Conservation (phyloP, 257 asterid species). For the Nyctanthes arbortristis region DNA sequence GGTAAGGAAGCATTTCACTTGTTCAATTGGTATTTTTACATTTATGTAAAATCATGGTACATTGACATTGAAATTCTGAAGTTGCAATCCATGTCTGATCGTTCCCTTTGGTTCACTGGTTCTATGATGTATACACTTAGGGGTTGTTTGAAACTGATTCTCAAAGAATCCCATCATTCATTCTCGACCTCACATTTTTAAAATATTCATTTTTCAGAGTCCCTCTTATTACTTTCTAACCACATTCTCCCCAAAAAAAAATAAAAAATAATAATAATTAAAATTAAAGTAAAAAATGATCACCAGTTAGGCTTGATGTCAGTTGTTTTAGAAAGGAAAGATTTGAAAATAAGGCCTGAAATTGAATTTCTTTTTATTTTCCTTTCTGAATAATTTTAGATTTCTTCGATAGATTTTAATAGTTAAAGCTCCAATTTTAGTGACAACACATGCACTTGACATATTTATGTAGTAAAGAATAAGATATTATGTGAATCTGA, state of each 20-base stretch:
- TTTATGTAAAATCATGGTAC: neutral
- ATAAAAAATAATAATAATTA: no score
- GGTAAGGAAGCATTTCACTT: neutral
- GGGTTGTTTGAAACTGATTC: no score
- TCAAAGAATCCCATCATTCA: no score
- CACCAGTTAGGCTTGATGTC: no score
- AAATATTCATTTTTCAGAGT: no score
- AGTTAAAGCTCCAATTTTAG: conserved; percentile 6
- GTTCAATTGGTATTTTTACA: neutral
- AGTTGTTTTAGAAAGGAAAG: neutral
- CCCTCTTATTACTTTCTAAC: no score
- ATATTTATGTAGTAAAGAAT: no score
- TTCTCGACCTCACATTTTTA: no score
- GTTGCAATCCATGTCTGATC: neutral
- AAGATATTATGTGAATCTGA: no score
- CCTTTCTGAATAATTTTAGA: neutral
- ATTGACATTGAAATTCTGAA: neutral
- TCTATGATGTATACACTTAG: neutral
- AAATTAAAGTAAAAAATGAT: no score
- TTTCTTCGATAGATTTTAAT: neutral
- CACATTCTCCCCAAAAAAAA: no score
- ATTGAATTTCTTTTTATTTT: conserved; percentile 1
- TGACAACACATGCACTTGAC: conserved; percentile 12
- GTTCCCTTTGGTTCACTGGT: neutral
- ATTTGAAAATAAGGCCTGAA: neutral